These are phyloP conservation scores for Taiozyma sp. DNA, from an alignment of 1,139 yeast genomes.

Conservation along the genomic window DNA sequence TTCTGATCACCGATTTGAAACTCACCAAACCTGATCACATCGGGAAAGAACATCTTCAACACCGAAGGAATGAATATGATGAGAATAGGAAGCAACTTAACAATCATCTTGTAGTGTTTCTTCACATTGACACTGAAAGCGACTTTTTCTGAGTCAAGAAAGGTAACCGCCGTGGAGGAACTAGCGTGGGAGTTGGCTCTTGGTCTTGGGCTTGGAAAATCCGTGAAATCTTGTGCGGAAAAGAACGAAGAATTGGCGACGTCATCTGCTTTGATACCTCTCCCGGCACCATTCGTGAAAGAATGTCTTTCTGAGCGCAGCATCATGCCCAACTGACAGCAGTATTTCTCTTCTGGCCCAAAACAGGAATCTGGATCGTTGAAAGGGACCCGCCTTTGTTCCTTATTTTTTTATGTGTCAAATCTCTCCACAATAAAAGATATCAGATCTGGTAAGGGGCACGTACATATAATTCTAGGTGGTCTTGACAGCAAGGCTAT, in stretches of 20 bases:
- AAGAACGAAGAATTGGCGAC: background rate
- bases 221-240: background rate
- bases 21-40: slow-evolving; percentile 10
- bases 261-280: background rate
- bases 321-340: background rate
- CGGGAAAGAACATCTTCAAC: slow-evolving; percentile 12
- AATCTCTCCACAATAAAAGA: background rate
- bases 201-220: background rate
- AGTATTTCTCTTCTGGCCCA: background rate
- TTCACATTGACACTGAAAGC: slow-evolving; percentile 7
- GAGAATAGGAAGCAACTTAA: slow-evolving; percentile 10
- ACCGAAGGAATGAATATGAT: slow-evolving; percentile 13
- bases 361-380: too few species aligned
- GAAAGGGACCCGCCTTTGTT: background rate
- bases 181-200: background rate
- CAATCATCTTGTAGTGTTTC: slow-evolving; percentile 13
- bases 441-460: background rate
- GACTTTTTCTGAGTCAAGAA: background rate
- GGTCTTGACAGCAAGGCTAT: too few species aligned
- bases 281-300: background rate
- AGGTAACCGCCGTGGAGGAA: background rate
- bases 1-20: slow-evolving; percentile 11
- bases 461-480: too few species aligned
- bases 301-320: background rate
- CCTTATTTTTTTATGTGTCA: background rate